Evolutionary conservation across 179 eudicot species (phyloP).

Genomic region (Pouteria campechiana): DNA sequence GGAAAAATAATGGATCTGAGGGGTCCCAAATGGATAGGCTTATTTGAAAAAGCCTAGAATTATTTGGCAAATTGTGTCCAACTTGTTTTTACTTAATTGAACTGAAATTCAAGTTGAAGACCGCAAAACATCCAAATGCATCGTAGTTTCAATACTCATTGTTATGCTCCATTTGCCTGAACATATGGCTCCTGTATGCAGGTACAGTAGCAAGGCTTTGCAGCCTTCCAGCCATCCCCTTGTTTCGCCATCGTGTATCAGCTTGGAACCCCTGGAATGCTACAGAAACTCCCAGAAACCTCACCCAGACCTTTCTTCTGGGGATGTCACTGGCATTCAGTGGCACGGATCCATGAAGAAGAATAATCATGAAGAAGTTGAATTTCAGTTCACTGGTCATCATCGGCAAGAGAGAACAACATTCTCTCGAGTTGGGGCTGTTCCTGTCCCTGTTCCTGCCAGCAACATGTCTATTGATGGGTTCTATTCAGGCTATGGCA

Average conservation of each 20-base stretch:
- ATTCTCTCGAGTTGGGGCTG: too few relatives aligned
- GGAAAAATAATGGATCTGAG: too few relatives aligned
- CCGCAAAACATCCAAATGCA: too few relatives aligned
- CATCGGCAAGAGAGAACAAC: too few relatives aligned
- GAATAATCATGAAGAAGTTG: constrained; percentile 24
- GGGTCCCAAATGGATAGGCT: too few relatives aligned
- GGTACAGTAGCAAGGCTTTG: constrained; percentile 45
- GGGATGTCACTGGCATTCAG: constrained; percentile 17
- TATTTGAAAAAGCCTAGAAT: too few relatives aligned
- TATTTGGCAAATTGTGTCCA: too few relatives aligned
- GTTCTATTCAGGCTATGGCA: constrained; percentile 13
- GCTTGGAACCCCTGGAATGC: constrained; percentile 18
- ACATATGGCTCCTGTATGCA: constrained; percentile 27
- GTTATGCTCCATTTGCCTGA: too few relatives aligned
- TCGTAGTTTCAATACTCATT: too few relatives aligned
- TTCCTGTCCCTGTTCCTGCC: constrained; percentile 36
- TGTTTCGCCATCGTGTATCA: constrained; percentile 22
- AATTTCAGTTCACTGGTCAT: constrained; percentile 12
- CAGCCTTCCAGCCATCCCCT: too few relatives aligned
- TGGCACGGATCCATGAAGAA: constrained; percentile 15
- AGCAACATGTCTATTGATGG: constrained; percentile 29
- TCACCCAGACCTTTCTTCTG: constrained; percentile 20
- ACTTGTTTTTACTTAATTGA: too few relatives aligned
- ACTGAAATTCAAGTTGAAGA: too few relatives aligned
- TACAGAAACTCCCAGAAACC: constrained; percentile 14